Evolutionary conservation across 129 eudicot genomes (phyloP), one percentile per base, ranked within the genome.

Genomic region (Cynara cardunculus): DNA sequence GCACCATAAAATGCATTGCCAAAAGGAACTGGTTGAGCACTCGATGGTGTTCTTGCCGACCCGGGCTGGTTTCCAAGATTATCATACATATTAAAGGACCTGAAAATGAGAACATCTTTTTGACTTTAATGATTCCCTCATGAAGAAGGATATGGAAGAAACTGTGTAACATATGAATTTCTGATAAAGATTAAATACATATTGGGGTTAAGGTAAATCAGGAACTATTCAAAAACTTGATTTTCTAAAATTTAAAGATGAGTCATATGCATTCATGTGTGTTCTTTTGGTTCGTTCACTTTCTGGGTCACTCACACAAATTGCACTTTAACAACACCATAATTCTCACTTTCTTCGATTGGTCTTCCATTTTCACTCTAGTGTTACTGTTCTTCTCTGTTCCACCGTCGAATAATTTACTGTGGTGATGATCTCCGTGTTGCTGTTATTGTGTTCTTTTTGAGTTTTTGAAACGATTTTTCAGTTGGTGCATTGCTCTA

Each of bases 1-100:
- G 94, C 87, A 69, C 88, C 91, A 62, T 82, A 83, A 46, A 90
- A 90, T 26, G 91, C 81, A 84, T 83, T 88, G 67, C 91, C 94
- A 76, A 90, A 90, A 32, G 91, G 94, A 84, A 73, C 84, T 79
- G 76, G 89, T 28, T 85, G 94, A n/a, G 83, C 65, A 56, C 65
- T 69, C 41, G 77, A 27, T 25, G 94, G 87, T 62, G 73, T 87
- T 84, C 86, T 78, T 76, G 81, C 81, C 72, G 77, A 81, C 18
- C 89, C 89, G 56, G 85, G 69, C 30, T 80, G 90, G 77, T 84
- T 83, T 61, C 89, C 93, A 12, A 77, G 71, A 80, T 87, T 87
- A 86, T 89, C 86, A 83, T 89, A 85, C 93, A 88, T 88, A 10
- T 77, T 83, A 78, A 71, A 28, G 25, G 68, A 83, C 73, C 86